Percentiles rank a stretch among this genome's conserved stretches.
These are phyloP conservation scores for Paecilomyces sp. DNA, from an alignment of 2,329 filamentous ascomycete genomes.

Conservation along the genomic window DNA sequence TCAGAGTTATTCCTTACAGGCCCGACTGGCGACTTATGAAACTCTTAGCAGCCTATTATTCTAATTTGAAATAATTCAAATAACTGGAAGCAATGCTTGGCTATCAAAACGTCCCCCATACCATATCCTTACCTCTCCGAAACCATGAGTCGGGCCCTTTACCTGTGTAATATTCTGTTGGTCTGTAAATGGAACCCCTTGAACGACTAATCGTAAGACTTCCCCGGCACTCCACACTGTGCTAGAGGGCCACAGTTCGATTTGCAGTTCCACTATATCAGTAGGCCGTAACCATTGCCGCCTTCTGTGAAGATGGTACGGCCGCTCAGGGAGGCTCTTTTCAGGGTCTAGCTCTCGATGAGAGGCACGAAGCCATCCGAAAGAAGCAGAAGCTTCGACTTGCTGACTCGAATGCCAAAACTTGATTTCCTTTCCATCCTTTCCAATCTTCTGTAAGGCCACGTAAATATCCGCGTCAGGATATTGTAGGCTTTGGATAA, in stretches of 20 bases:
- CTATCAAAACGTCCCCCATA: background rate
- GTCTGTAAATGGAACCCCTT: background rate
- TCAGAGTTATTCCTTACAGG: too few relatives aligned
- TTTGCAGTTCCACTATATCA: background rate
- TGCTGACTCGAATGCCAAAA: background rate
- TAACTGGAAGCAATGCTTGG: background rate
- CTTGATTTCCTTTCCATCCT: background rate
- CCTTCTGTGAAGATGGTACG: background rate
- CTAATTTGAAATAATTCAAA: background rate
- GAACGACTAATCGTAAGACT: background rate
- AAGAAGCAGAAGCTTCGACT: background rate
- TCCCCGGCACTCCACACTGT: background rate
- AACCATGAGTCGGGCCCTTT: background rate
- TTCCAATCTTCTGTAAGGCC: background rate
- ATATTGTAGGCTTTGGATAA: background rate
- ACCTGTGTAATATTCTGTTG: background rate
- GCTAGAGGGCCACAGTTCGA: background rate
- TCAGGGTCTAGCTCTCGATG: slow-evolving; percentile 1
- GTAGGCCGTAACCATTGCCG: background rate
- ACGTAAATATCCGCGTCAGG: background rate
- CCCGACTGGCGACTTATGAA: too few relatives aligned
- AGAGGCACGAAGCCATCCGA: slow-evolving; percentile 3
- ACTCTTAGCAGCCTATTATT: too few relatives aligned
- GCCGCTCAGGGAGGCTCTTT: slow-evolving; percentile 1
- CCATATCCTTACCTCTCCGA: background rate